Evolutionary conservation across 1,284 basidiomycete genomes (phyloP), one percentile per base, ranked within the genome.

Genomic region (Fomitopsis betulina): DNA sequence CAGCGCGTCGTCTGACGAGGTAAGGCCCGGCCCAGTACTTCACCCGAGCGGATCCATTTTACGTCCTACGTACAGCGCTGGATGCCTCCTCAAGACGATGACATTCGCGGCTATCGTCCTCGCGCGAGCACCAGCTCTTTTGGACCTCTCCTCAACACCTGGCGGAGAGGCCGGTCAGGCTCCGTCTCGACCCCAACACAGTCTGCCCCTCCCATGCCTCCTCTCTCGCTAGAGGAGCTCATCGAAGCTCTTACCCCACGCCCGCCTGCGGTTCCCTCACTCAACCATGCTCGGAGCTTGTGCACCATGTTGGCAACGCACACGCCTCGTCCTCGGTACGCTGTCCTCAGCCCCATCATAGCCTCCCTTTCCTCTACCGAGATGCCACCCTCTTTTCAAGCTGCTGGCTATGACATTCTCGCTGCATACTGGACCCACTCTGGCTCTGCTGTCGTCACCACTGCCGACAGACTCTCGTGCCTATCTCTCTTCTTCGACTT

Each of bases 321-420:
- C 27, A 57, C 66, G 4, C 67, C 68, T 9, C 64, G 58, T n/a
- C 71, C 68, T 39, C 63, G 65, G 33, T 65, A 71, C 4, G 60
- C 67, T 7, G 49, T 57, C 10, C 71, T 91, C 10, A 79, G 78
- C 57, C 82, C 85, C 17, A 76, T 91, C 57, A 72, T 90, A 2
- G 76, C 75, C 3, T 77, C 78, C 1, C 75, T 91, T 6, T 91
- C 89, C 66, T 64, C 68, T 15, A 60, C 73, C 35, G 75, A 82
- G 21, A 75, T 79, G 1, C 85, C 87, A 1, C 60, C 77, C 0
- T 70, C 81, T 0, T 61, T 90, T 5, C 87, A 88, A 66, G 80
- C 79, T 9, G 80, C 83, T 0, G 89, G 89, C 0, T 89, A 79
- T 63, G 89, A 91, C 58, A 81, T 90, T 55, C 75, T 91, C 52